A percentile compares a stretch with the other conserved stretches of the same genome.
Conservation (phyloP, 495 filamentous ascomycete species). For the Letharia lupina region DNA sequence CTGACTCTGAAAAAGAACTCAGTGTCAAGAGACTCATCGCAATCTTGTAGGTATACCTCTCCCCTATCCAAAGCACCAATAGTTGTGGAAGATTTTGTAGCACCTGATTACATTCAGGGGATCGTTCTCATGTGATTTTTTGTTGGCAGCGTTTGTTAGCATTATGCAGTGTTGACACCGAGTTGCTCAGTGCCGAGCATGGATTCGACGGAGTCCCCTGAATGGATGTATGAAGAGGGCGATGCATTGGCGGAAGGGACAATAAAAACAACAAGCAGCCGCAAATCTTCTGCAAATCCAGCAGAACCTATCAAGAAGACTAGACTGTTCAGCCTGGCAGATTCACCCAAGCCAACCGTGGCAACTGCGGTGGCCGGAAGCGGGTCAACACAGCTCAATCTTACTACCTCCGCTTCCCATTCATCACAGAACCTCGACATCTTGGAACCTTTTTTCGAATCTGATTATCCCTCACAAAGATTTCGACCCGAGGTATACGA, state of each 20-base stretch:
- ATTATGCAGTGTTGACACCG: background rate
- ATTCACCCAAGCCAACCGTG: background rate
- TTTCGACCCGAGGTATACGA: conserved; percentile 3
- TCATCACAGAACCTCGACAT: background rate
- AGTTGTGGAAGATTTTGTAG: background rate
- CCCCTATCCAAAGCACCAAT: background rate
- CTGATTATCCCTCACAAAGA: conserved; percentile 4
- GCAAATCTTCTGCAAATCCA: background rate
- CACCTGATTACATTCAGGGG: background rate
- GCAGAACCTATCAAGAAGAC: conserved; percentile 4
- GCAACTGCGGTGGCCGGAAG: background rate
- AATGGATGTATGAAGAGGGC: background rate
- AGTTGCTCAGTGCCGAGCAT: background rate
- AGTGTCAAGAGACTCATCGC: background rate
- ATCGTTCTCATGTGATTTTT: background rate
- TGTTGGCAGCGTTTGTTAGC: background rate
- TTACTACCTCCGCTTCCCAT: background rate
- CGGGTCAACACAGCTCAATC: conserved; percentile 4
- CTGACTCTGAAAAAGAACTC: background rate
- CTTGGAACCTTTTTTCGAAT: background rate
- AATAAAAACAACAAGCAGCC: background rate
- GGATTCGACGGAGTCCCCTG: background rate
- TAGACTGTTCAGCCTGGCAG: conserved; percentile 2
- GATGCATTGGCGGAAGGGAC: background rate
- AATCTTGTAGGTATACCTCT: background rate